A percentile compares a stretch with the other conserved stretches of the same genome.
These are phyloP conservation scores for Rhododendron griersonianum DNA, from an alignment of 148 eudicot genomes.

Conservation along the genomic window DNA sequence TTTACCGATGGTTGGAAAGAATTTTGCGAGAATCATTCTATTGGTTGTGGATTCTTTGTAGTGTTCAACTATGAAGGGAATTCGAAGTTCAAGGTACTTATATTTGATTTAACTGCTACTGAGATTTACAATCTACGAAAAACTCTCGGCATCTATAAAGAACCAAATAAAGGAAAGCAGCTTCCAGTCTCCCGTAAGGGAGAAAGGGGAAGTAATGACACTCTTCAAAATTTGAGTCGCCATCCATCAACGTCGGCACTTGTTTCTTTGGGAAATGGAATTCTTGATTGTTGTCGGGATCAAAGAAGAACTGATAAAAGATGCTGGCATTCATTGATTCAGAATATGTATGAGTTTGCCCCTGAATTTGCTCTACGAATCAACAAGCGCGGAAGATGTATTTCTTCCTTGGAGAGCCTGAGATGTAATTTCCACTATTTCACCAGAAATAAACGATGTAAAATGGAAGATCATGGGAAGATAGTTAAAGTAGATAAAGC, in stretches of 20 bases:
- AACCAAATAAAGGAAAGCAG: not conserved
- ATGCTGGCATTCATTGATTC: not conserved
- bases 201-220: not conserved
- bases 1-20: conserved; percentile 30
- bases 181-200: not conserved
- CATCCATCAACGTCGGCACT: not conserved
- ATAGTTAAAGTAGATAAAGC: not conserved
- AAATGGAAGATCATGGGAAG: not conserved
- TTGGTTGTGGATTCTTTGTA: conserved; percentile 8
- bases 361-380: not conserved
- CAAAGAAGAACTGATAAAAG: not conserved
- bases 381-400: not conserved
- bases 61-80: conserved; percentile 22
- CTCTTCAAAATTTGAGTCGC: not conserved
- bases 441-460: not conserved
- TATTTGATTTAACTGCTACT: conserved; percentile 15
- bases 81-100: conserved; percentile 20
- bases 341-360: not conserved
- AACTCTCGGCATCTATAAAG: not conserved
- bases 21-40: conserved; percentile 23
- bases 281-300: not conserved
- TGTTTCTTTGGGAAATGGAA: not conserved
- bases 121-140: conserved; percentile 27
- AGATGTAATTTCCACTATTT: not conserved
- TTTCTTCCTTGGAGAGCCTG: not conserved